These are phyloP conservation scores for Pestalotiopsis sp. DNA, from an alignment of 2,329 filamentous ascomycete species.

Conservation along the genomic window DNA sequence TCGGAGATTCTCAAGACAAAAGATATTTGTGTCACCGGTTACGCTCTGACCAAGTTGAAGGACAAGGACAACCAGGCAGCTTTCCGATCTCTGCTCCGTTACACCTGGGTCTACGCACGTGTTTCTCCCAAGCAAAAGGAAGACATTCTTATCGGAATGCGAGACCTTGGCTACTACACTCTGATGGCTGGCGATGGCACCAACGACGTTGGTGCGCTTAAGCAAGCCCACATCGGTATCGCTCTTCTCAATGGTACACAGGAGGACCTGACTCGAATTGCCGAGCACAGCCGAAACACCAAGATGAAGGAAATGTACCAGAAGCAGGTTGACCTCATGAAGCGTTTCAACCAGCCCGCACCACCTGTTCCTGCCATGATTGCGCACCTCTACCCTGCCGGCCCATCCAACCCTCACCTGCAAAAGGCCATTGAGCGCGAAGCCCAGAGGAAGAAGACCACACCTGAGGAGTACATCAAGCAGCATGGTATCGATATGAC, in stretches of 20 bases:
- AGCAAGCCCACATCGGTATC: slow-evolving; percentile 97
- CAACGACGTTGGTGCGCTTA: slow-evolving; percentile 95
- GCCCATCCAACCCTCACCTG: slow-evolving; percentile 90
- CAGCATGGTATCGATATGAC: slow-evolving; percentile 55
- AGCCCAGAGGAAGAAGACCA: slow-evolving; percentile 75
- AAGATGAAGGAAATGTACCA: slow-evolving; percentile 99
- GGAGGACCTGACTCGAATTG: slow-evolving; percentile 88
- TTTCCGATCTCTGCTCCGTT: slow-evolving; percentile 76
- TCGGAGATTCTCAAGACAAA: slow-evolving; percentile 79
- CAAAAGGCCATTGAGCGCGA: slow-evolving; percentile 89
- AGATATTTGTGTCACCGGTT: slow-evolving; percentile 94
- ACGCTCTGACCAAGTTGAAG: slow-evolving; percentile 73
- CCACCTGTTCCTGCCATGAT: slow-evolving; percentile 94
- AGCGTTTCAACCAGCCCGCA: slow-evolving; percentile 88
- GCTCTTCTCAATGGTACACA: slow-evolving; percentile 93
- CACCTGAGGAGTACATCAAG: slow-evolving; percentile 59
- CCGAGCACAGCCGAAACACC: slow-evolving; percentile 89
- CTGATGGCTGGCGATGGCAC: slow-evolving; percentile 99
- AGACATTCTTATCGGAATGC: slow-evolving; percentile 93
- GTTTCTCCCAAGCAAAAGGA: slow-evolving; percentile 99
- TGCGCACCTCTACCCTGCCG: slow-evolving; percentile 91
- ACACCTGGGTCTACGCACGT: slow-evolving; percentile 97
- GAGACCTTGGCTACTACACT: slow-evolving; percentile 96
- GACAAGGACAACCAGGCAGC: slow-evolving; percentile 77
- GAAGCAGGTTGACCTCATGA: slow-evolving; percentile 91